Base-by-base conservation (phyloP, 805 yeast species). In the Hanseniaspora lachancei region DNA sequence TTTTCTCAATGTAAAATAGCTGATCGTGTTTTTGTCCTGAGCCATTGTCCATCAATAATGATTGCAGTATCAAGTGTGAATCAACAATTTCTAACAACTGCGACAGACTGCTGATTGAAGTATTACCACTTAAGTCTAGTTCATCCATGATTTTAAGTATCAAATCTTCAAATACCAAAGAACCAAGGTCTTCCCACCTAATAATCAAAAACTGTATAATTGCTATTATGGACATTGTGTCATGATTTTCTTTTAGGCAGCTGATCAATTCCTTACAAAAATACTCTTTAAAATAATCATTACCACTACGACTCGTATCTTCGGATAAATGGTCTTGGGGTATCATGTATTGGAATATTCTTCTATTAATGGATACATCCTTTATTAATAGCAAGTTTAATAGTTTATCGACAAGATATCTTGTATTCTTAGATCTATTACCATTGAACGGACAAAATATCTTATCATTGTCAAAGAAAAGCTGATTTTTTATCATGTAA, bases 361-460 rank as follows among this genome's bases (percentile, higher is more conserved):
- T 77, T 68, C 98, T 76, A 67, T 93, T 93, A 58, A 93, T 74
- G 9, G 97, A 88, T 96, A 93, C 88, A 67, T 93, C 99, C 61
- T 82, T 82, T 47, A 84, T 79, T 46, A 88, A 70, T 2, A 93
- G 83, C 0, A 89, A 81, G 74, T 68, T 27, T 88, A 77, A 40
- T 89, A 82, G 10, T 80, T 73, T 68, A 82, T 71, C 18, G 88
- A 66, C 40, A 89, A 68, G 34, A 76, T 62, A 58, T 78, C 76
- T 21, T 34, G 27, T 16, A 3, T 23, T 44, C 13, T 24, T 8
- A 12, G 18, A 16, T 24, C 44, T 27, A 12, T 21, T 23, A 15
- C 24, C 29, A 7, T 5, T 27, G 10, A 18, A 12, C 20, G n/a
- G 20, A 1, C 13, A 32, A 20, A 39, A 53, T 6, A 41, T 38